Percentiles rank a stretch among this genome's conserved stretches.
These are phyloP conservation scores for Colletotrichum trifolii DNA, from an alignment of 2,329 filamentous ascomycete genomes.

Conservation along the genomic window DNA sequence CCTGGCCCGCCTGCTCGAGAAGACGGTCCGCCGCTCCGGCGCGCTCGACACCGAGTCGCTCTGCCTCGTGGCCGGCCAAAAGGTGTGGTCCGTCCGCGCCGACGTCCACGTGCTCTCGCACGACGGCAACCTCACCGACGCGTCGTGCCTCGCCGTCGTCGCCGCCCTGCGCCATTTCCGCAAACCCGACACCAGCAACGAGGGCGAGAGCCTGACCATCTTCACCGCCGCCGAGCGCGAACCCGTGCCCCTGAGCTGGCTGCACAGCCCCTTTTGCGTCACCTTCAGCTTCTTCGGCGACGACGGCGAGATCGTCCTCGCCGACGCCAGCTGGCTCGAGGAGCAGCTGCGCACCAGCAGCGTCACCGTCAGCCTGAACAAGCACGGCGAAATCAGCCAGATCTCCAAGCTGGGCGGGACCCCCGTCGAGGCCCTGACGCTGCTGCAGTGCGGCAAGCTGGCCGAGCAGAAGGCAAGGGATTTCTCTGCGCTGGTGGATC, in stretches of 20 bases:
- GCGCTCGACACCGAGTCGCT: constrained; percentile 96
- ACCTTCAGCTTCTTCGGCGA: constrained; percentile 88
- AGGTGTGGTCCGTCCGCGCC: constrained; percentile 91
- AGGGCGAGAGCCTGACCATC: constrained; percentile 85
- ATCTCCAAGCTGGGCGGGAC: constrained; percentile 90
- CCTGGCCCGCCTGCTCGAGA: constrained; percentile 89
- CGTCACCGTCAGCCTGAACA: constrained; percentile 87
- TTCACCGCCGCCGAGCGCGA: constrained; percentile 88
- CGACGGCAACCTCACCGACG: constrained; percentile 90
- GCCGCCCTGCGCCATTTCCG: constrained; percentile 91
- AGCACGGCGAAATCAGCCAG: constrained; percentile 90
- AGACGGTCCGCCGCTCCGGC: constrained; percentile 90
- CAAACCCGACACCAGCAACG: constrained; percentile 87
- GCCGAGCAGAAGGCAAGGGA: constrained; percentile 85
- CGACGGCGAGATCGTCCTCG: constrained; percentile 74
- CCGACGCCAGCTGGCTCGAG: constrained; percentile 80
- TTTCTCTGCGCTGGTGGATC: constrained; percentile 78
- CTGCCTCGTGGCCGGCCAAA: constrained; percentile 89
- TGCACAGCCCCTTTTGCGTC: constrained; percentile 91
- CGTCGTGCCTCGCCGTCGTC: constrained; percentile 86
- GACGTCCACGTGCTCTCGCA: constrained; percentile 93
- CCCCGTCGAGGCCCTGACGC: constrained; percentile 80
- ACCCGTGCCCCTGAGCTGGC: constrained; percentile 87
- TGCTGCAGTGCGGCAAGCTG: constrained; percentile 80
- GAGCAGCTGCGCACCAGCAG: constrained; percentile 80